These are phyloP conservation scores for Termitomyces sp. DNA, from an alignment of 768 basidiomycete genomes.

Conservation along the genomic window DNA sequence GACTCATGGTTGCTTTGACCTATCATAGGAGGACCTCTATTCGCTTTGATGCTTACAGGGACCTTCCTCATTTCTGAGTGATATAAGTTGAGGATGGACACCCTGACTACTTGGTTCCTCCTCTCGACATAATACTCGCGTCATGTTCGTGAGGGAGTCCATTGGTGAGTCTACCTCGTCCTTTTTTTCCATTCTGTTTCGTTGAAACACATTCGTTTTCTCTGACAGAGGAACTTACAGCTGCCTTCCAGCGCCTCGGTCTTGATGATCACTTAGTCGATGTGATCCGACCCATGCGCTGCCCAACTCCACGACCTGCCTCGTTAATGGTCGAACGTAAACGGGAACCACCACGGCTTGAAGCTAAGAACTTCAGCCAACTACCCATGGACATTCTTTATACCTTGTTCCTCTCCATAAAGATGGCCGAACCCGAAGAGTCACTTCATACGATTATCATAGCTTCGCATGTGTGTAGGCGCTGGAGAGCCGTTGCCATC, in stretches of 20 bases:
- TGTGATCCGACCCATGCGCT: background rate
- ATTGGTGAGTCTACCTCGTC: background rate
- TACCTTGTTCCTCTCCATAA: constrained; percentile 10
- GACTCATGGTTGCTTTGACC: constrained; percentile 16
- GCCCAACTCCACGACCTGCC: background rate
- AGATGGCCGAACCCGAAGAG: constrained; percentile 9
- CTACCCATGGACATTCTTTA: constrained; percentile 19
- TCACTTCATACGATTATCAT: constrained; percentile 10
- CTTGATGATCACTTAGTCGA: constrained; percentile 1
- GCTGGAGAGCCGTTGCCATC: constrained; percentile 16
- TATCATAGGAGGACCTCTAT: constrained; percentile 11
- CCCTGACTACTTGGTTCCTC: background rate
- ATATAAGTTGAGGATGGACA: constrained; percentile 12
- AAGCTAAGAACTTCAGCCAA: constrained; percentile 2
- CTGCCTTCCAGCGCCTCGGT: constrained; percentile 8
- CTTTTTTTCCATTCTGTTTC: background rate
- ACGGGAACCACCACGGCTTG: background rate
- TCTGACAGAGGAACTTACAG: constrained; percentile 1
- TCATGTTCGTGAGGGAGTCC: background rate
- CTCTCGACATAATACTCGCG: background rate
- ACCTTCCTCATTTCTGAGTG: background rate
- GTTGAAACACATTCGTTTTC: background rate
- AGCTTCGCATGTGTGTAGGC: constrained; percentile 17
- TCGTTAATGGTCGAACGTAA: background rate
- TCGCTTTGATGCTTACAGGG: constrained; percentile 15